These are phyloP conservation scores for Fragosphaeria purpurea DNA, from an alignment of 2,329 filamentous ascomycete species.

Conservation along the genomic window DNA sequence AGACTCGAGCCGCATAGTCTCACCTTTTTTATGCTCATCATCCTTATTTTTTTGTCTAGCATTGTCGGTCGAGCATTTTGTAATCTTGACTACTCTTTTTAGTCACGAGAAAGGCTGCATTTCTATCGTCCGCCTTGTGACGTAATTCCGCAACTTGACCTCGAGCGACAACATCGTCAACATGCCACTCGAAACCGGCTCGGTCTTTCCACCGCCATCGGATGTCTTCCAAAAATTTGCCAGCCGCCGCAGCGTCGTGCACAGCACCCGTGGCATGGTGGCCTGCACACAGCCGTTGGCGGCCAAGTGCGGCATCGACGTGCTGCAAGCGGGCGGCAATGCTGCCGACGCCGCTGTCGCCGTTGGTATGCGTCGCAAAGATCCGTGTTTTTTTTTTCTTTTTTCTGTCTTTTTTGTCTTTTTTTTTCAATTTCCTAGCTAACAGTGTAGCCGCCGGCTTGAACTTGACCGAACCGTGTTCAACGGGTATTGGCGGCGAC, in stretches of 20 bases:
- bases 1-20: no score
- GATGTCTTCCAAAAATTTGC: constrained; percentile 45
- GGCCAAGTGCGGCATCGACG: constrained; percentile 72
- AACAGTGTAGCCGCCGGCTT: constrained; percentile 61
- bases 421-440: neutral
- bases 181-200: constrained; percentile 39
- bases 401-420: no score
- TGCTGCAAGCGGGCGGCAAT: constrained; percentile 84
- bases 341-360: constrained; percentile 95
- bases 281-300: constrained; percentile 84
- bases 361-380: constrained; percentile 45
- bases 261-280: constrained; percentile 87
- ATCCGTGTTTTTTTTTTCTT: constrained; percentile 18
- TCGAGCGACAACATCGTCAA: neutral
- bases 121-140: no score
- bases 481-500: constrained; percentile 92
- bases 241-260: constrained; percentile 81
- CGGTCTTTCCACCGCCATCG: constrained; percentile 36
- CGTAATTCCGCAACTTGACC: no score
- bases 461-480: constrained; percentile 87
- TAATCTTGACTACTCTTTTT: no score
- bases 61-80: no score
- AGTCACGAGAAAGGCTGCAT: no score
- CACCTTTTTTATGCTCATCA: no score
- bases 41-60: no score